phyloP scores from a whole-genome alignment of 2,329 filamentous ascomycete species.

The Xylariaceae sp. region DNA sequence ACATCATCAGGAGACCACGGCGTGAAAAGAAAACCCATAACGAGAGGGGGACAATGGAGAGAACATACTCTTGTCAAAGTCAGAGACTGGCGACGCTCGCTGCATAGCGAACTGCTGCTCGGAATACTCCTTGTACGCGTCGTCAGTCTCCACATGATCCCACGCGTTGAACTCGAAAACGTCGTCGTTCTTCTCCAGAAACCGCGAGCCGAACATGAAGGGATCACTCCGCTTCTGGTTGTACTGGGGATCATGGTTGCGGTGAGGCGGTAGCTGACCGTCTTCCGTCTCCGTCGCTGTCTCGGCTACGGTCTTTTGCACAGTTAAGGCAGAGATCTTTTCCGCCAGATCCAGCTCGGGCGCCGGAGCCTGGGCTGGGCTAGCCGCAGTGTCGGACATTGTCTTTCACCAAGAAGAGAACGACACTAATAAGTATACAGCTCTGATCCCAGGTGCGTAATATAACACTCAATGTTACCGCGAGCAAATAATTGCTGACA shows the following conservation, averaged over 20 bases:
- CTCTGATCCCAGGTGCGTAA: constrained; percentile 1
- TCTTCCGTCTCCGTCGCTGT: constrained; percentile 7
- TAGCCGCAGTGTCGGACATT: constrained; percentile 22
- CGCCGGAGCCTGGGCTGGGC: constrained; percentile 11
- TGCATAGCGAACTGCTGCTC: constrained; percentile 81
- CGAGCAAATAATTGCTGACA: constrained; percentile 16
- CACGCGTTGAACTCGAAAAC: constrained; percentile 98
- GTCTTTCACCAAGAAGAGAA: constrained; percentile 5
- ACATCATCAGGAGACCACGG: constrained; percentile 47
- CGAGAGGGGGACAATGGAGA: constrained; percentile 2
- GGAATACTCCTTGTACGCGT: constrained; percentile 79
- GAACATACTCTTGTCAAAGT: constrained; percentile 78
- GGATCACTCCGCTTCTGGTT: constrained; percentile 86
- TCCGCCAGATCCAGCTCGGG: constrained; percentile 28
- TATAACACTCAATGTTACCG: constrained; percentile 17
- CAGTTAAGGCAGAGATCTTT: constrained; percentile 26
- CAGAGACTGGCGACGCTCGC: constrained; percentile 77
- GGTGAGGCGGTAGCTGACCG: constrained; percentile 49
- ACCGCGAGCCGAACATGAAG: constrained; percentile 91
- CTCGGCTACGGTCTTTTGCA: constrained; percentile 22
- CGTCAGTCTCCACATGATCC: constrained; percentile 95
- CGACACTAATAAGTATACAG: background rate
- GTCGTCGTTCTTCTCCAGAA: constrained; percentile 75
- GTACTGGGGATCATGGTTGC: constrained; percentile 64
- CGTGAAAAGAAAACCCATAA: constrained; percentile 5